Conservation (phyloP, 257 asterid genomes). For the Fraxinus americana region DNA sequence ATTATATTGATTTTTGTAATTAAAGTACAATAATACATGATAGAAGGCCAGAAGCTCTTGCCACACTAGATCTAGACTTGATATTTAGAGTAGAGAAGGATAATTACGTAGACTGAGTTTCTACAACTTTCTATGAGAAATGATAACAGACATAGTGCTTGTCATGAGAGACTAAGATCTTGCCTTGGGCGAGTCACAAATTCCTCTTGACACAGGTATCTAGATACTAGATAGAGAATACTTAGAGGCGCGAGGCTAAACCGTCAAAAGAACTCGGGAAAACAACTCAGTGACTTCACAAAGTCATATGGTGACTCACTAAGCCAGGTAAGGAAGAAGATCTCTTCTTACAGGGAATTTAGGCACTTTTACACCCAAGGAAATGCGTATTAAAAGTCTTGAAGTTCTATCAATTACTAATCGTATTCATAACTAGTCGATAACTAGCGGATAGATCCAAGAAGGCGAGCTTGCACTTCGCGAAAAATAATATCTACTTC, state of each 20-base stretch:
- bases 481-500: neutral
- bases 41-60: neutral
- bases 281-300: neutral
- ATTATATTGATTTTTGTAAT: neutral
- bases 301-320: neutral
- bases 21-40: neutral
- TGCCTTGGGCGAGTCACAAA: too few relatives aligned
- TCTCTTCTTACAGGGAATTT: neutral
- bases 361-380: neutral
- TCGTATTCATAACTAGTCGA: neutral
- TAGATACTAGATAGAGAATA: too few relatives aligned
- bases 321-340: neutral
- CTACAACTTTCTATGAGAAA: neutral
- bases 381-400: neutral
- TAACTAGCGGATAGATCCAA: constrained; percentile 2
- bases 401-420: neutral
- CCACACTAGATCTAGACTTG: neutral
- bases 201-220: too few relatives aligned
- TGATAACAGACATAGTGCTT: neutral
- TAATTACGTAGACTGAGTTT: neutral
- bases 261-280: neutral
- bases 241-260: too few relatives aligned
- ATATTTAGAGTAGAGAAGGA: neutral
- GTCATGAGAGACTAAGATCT: neutral
- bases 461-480: constrained; percentile 7